phyloP scores from a whole-genome alignment of 2,329 filamentous ascomycete genomes.

The Colletotrichum trifolii region DNA sequence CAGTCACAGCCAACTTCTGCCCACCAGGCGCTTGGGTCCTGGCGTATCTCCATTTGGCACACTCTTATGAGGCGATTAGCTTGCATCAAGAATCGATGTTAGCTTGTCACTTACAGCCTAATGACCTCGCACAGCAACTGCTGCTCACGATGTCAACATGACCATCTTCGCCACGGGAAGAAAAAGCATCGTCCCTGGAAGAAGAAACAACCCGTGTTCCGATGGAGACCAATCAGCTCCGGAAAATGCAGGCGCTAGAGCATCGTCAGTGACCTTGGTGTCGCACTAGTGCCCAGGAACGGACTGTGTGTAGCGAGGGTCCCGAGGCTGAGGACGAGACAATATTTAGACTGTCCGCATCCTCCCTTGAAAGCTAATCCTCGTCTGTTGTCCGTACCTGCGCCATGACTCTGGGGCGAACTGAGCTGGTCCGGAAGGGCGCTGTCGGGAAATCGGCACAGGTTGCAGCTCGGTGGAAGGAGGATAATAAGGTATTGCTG shows the following conservation, averaged over 20 bases:
- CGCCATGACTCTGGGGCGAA: not conserved
- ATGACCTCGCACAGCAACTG: no score
- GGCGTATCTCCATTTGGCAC: no score
- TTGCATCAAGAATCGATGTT: no score
- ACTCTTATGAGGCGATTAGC: no score
- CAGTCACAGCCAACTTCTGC: no score
- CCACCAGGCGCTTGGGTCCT: no score
- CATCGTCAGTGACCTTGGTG: slow-evolving; percentile 7
- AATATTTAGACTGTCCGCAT: slow-evolving; percentile 2
- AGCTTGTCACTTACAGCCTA: no score
- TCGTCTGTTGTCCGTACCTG: not conserved
- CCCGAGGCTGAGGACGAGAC: slow-evolving; percentile 21
- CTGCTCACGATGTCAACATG: no score
- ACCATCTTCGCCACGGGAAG: not conserved
- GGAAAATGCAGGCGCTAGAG: slow-evolving; percentile 26
- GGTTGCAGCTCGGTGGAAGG: not conserved
- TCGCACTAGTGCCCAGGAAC: slow-evolving; percentile 18
- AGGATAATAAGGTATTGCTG: not conserved
- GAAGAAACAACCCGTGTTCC: slow-evolving; percentile 3
- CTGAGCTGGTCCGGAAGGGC: not conserved
- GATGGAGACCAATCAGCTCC: not conserved
- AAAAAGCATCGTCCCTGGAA: not conserved
- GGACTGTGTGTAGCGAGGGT: not conserved
- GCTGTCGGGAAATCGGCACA: not conserved
- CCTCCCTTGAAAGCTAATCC: slow-evolving; percentile 1